Conservation (phyloP, 2,329 filamentous ascomycete genomes). For the Colletotrichum eleusines region DNA sequence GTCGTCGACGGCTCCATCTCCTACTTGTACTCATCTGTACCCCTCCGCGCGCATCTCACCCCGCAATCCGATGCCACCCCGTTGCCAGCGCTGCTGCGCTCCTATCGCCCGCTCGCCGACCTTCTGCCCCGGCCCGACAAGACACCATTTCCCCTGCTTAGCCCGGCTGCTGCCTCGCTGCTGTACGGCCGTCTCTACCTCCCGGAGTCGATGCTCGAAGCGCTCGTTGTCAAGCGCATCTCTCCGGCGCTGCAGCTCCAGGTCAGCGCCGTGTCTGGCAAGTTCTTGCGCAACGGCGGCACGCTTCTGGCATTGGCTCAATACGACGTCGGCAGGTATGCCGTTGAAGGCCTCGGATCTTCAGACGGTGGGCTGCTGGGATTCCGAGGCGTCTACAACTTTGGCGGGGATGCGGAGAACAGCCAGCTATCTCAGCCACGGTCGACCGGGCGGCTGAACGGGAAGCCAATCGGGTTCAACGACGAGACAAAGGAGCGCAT, state of each 20-base stretch:
- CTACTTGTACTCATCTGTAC: conserved; percentile 92
- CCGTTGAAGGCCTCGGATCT: conserved; percentile 89
- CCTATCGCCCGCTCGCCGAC: conserved; percentile 83
- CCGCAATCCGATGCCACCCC: conserved; percentile 80
- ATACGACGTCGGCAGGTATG: conserved; percentile 89
- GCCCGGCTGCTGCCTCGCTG: conserved; percentile 62
- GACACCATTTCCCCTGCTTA: conserved; percentile 17
- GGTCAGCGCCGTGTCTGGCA: conserved; percentile 81
- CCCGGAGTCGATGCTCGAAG: conserved; percentile 87
- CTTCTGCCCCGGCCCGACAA: conserved; percentile 54
- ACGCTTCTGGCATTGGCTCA: conserved; percentile 80
- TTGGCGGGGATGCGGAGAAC: conserved; percentile 76
- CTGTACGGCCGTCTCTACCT: conserved; percentile 85
- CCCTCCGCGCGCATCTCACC: conserved; percentile 74
- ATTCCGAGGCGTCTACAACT: conserved; percentile 92
- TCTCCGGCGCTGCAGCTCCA: conserved; percentile 83
- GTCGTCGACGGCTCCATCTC: conserved; percentile 97
- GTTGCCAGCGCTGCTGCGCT: conserved; percentile 81
- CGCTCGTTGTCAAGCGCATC: conserved; percentile 82
- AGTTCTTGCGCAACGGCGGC: conserved; percentile 78
- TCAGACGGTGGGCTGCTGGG: conserved; percentile 93
- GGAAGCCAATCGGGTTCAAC: conserved; percentile 43
- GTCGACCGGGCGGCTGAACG: conserved; percentile 42
- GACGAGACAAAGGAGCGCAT: conserved; percentile 67
- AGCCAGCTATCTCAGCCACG: conserved; percentile 25